Percentiles rank a stretch among this genome's conserved stretches.
phyloP scores from a whole-genome alignment of 2,329 filamentous ascomycete species.

The Fonsecaea monophora region DNA sequence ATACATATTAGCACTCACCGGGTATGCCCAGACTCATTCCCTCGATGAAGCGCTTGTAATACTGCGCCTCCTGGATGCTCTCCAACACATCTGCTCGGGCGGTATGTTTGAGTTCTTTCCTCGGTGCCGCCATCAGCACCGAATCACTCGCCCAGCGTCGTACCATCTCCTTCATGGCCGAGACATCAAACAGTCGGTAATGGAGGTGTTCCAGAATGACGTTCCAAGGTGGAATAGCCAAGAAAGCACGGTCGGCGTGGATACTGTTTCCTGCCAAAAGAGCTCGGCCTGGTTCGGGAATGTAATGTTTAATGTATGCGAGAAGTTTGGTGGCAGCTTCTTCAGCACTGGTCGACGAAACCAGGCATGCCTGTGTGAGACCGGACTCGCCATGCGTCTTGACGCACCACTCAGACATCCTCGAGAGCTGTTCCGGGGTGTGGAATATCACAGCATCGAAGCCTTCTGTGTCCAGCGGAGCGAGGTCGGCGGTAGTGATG shows the following conservation, averaged over 20 bases:
- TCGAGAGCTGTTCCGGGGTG: slow-evolving; percentile 69
- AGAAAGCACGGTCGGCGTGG: slow-evolving; percentile 84
- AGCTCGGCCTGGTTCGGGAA: slow-evolving; percentile 70
- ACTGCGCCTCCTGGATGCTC: slow-evolving; percentile 89
- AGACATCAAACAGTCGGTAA: slow-evolving; percentile 91
- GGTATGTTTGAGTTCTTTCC: slow-evolving; percentile 78
- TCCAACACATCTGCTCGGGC: slow-evolving; percentile 90
- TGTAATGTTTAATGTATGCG: slow-evolving; percentile 74
- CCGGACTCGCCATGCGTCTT: slow-evolving; percentile 80
- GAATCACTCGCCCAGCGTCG: slow-evolving; percentile 76
- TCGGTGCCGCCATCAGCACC: slow-evolving; percentile 67
- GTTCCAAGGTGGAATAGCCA: slow-evolving; percentile 75
- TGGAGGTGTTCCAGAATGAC: slow-evolving; percentile 78
- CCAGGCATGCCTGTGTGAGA: slow-evolving; percentile 75
- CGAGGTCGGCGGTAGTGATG: slow-evolving; percentile 80
- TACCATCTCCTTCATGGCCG: slow-evolving; percentile 87
- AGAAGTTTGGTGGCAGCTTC: slow-evolving; percentile 76
- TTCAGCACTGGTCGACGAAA: slow-evolving; percentile 73
- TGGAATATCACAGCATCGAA: slow-evolving; percentile 84
- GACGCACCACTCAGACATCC: slow-evolving; percentile 91
- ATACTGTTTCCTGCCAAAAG: slow-evolving; percentile 92
- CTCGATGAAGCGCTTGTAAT: slow-evolving; percentile 70
- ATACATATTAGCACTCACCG: background rate
- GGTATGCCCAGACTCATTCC: background rate
- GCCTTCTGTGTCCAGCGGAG: slow-evolving; percentile 75